Evolutionary conservation across 345 rosid genomes (phyloP).

Genomic region (Isatis tinctoria): DNA sequence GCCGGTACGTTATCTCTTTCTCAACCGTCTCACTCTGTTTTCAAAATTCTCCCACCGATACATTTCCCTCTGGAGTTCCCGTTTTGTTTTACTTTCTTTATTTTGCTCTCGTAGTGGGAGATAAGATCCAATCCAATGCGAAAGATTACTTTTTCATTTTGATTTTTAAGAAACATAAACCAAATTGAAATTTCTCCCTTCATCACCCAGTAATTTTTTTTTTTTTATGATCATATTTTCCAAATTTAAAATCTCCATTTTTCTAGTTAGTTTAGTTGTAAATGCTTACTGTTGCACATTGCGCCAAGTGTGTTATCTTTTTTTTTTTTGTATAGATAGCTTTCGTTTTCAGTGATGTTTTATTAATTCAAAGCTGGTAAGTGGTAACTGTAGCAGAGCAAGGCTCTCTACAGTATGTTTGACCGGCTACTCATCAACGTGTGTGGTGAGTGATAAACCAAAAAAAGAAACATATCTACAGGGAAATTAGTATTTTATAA

Average conservation of each 20-base stretch:
- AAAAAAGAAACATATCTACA: not conserved
- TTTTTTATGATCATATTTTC: not conserved
- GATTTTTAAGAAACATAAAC: not conserved
- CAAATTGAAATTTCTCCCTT: not conserved
- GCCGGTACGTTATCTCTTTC: conserved; percentile 40
- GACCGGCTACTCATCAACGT: conserved; percentile 9
- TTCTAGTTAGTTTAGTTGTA: not conserved
- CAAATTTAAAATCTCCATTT: not conserved
- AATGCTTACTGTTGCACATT: not conserved
- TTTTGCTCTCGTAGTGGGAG: not conserved
- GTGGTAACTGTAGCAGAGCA: conserved; percentile 5
- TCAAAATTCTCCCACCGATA: not conserved
- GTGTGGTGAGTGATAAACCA: not conserved
- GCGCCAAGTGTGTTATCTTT: not conserved
- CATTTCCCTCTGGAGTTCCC: not conserved
- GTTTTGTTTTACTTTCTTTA: not conserved
- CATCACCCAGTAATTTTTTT: not conserved
- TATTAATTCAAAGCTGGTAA: not conserved
- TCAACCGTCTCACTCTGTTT: not conserved
- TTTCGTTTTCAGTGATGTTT: conserved; percentile 6
- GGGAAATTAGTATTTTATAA: not conserved
- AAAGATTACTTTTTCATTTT: not conserved
- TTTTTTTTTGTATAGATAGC: not conserved
- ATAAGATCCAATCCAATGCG: conserved; percentile 1
- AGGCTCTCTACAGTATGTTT: conserved; percentile 19